Percentiles rank a stretch among this genome's conserved stretches.
Evolutionary conservation across 2,329 filamentous ascomycete genomes (phyloP).

Genomic region (Diaporthe longicolla): DNA sequence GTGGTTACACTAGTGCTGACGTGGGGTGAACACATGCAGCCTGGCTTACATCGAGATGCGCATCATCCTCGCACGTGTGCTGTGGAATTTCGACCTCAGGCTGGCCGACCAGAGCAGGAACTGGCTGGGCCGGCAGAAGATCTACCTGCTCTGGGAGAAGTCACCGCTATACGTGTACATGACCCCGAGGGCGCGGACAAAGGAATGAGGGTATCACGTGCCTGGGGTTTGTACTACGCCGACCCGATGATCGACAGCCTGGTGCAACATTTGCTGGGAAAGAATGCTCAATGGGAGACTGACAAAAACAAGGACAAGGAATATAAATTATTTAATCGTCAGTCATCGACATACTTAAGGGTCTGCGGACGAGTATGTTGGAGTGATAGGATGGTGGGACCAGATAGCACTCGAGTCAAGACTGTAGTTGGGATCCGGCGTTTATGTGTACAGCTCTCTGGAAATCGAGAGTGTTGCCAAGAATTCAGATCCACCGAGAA

Average conservation of each 20-base stretch:
- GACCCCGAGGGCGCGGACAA: constrained; percentile 25
- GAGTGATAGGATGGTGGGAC: not conserved
- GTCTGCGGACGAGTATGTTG: not conserved
- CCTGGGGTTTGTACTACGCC: not conserved
- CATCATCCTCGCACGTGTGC: constrained; percentile 50
- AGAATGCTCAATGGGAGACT: not conserved
- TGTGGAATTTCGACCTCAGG: constrained; percentile 53
- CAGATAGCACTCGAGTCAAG: not conserved
- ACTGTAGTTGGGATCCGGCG: not conserved
- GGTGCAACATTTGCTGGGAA: too few relatives aligned
- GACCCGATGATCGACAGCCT: not conserved
- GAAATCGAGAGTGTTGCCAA: not conserved
- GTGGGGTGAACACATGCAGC: constrained; percentile 41
- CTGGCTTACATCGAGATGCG: constrained; percentile 55
- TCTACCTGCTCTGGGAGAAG: constrained; percentile 51
- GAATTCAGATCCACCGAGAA: not conserved
- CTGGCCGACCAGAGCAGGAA: constrained; percentile 47
- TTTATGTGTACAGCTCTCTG: not conserved
- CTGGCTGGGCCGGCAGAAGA: constrained; percentile 49
- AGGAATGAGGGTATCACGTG: not conserved
- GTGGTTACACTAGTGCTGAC: constrained; percentile 31
- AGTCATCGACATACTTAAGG: not conserved
- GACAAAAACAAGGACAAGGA: too few relatives aligned
- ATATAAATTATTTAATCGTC: not conserved
- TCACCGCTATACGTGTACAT: constrained; percentile 49